A percentile compares a stretch with the other conserved stretches of the same genome.
Conservation (phyloP, 345 rosid genomes). For the Xanthoceras sorbifolium region DNA sequence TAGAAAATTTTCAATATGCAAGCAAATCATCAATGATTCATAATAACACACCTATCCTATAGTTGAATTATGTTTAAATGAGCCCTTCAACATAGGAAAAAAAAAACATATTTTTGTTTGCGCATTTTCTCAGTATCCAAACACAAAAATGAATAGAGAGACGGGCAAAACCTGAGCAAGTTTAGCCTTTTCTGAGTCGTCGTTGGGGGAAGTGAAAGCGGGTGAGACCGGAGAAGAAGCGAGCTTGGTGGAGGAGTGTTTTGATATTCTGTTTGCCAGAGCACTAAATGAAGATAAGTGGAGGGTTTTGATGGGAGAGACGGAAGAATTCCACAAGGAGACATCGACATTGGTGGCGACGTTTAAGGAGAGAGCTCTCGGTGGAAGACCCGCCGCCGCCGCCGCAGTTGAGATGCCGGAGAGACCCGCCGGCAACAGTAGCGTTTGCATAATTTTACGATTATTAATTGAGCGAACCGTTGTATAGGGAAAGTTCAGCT, state of each 20-base stretch:
- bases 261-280: constrained; percentile 36
- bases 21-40: not conserved
- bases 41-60: not conserved
- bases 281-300: constrained; percentile 21
- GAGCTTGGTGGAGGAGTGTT: constrained; percentile 17
- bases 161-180: constrained; percentile 65
- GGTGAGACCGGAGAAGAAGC: constrained; percentile 48
- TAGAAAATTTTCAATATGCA: not conserved
- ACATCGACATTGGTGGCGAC: constrained; percentile 24
- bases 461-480: not conserved
- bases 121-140: not conserved
- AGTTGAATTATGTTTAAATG: not conserved
- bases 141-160: constrained; percentile 1
- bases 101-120: not conserved
- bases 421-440: constrained; percentile 52
- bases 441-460: constrained; percentile 55
- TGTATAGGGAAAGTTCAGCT: not conserved
- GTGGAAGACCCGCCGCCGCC: constrained; percentile 27
- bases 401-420: constrained; percentile 31
- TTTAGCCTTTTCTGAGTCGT: constrained; percentile 61
- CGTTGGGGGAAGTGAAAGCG: constrained; percentile 36
- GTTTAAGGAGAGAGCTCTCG: constrained; percentile 12
- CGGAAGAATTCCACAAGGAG: constrained; percentile 23
- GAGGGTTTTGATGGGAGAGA: constrained; percentile 5
- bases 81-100: not conserved